Base-by-base conservation (phyloP, 1,284 basidiomycete species). In the Butyriboletus appendiculatus region DNA sequence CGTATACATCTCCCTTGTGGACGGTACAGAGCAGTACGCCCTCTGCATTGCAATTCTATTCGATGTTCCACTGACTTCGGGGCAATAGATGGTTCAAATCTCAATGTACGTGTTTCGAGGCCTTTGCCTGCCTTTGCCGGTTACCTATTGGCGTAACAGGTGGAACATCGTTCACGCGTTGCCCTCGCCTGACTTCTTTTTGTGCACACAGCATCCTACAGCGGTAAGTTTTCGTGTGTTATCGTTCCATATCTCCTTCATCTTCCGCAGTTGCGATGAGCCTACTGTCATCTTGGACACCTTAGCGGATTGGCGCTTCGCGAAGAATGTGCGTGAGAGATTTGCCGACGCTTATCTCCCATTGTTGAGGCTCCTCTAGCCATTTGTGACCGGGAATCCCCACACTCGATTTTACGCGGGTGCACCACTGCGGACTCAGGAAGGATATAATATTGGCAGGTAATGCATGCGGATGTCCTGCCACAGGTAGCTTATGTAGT, bases 361-460 rank as follows among this genome's bases (percentile, higher is more conserved):
- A 42, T 33, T 16, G n/a, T 41, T 62, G 35, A 57, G 37, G 4
- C 3, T 28, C 5, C 32, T 52, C 10, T 73, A 96, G 84, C 95
- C 95, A 0, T 76, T 90, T 46, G 92, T 94, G 26, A 73, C 73
- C 5, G 86, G 83, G 1, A 60, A 75, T 24, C 90, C 92, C 1
- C 71, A 85, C 59, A 80, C 94, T 24, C 82, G 92, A 30, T 98
- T 98, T 72, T 97, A 96, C 67, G 95, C 95, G 5, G 94, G 92
- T 16, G 92, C 92, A 26, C 95, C 95, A 2, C 68, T 98, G 40
- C 82, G 92, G 24, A 97, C 95, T 0, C 79, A 88, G 45, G 94
- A 97, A 56, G 96, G 95, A 4, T 89, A 79, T 73, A 98, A 97
- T 65, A 86, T 98, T 53, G 94, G 94, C 65, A 84, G 84, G 81